Base-by-base conservation (phyloP, 2,329 filamentous ascomycete genomes). In the Penicillium concentricum region DNA sequence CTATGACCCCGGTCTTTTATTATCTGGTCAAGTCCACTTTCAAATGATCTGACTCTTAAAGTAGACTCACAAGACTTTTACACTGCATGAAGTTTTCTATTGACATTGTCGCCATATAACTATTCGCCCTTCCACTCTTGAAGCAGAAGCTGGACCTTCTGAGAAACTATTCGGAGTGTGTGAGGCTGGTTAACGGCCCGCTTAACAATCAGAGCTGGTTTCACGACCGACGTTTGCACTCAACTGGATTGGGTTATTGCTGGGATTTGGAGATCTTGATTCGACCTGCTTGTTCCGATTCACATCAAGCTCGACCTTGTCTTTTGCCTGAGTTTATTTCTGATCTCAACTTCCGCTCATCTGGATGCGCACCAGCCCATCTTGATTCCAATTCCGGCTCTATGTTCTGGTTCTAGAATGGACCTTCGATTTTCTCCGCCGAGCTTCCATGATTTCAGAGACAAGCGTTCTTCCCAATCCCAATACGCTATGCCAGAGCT, bases 401-500 rank as follows among this genome's bases (percentile, higher is more conserved):
- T 51, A 51, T 44, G 60, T 60, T 50, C 63, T 59, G 59, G 51
- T 59, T 68, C 61, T 69, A 74, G 67, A 61, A 81, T 81, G 78
- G 77, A 80, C 61, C 73, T 76, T 57, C 73, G 72, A 66, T 60
- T 72, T 50, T 68, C 72, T 47, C 67, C 48, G 18, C 73, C 76
- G 58, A 78, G 70, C 60, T 72, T 78, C 51, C 70, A 76, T 64
- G 74, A 77, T 56, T 73, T 72, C 51, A 74, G 68, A 51, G 58
- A 65, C 54, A 69, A 72, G 44, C 67, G 68, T 66, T 69, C 59
- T 65, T 69, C 59, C 67, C 74, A 69, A 69, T 73, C 67, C 62
- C 70, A 66, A 61, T 72, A 73, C 66, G 72, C 67, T 67, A 73
- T 75, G 67, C 71, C 76, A 54, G 72, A 79, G 41, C 74, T 72